phyloP scores from a whole-genome alignment of 2,329 filamentous ascomycete species.

The Penicillium sp. region DNA sequence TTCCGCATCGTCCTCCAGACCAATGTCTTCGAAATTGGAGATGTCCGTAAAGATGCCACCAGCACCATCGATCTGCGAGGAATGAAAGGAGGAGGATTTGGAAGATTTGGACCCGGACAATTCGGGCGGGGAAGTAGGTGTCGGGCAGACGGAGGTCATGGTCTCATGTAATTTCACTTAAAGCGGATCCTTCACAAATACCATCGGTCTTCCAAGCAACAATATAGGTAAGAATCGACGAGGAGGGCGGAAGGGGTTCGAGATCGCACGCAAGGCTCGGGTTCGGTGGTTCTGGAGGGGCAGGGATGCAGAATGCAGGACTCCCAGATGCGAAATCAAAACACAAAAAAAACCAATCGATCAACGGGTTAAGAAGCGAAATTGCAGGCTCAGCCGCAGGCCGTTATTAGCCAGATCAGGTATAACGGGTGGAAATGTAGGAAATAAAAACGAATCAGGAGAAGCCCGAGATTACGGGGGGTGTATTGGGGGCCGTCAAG shows the following conservation, averaged over 20 bases:
- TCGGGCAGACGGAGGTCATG: constrained; percentile 47
- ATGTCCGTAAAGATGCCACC: constrained; percentile 70
- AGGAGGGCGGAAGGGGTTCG: constrained; percentile 16
- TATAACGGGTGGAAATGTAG: constrained; percentile 1
- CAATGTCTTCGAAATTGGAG: constrained; percentile 90
- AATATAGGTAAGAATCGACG: constrained; percentile 15
- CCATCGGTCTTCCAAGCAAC: constrained; percentile 5
- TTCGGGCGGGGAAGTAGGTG: constrained; percentile 71
- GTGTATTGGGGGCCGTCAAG: constrained; percentile 11
- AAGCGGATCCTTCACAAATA: constrained; percentile 13
- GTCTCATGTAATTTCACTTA: constrained; percentile 34
- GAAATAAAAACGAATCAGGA: constrained; percentile 19
- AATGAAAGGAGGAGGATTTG: constrained; percentile 85
- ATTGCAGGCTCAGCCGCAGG: constrained; percentile 27
- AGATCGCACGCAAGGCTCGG: constrained; percentile 18
- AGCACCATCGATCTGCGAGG: constrained; percentile 69
- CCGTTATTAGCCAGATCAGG: constrained; percentile 26
- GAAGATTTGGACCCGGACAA: constrained; percentile 85
- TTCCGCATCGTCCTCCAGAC: constrained; percentile 69
- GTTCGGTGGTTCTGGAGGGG: background rate
- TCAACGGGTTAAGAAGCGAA: constrained; percentile 19
- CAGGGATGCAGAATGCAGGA: constrained; percentile 2
- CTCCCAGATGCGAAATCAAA: background rate
- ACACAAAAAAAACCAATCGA: constrained; percentile 10
- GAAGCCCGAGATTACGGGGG: constrained; percentile 8